Conservation (phyloP, 2,329 filamentous ascomycete species). For the Monilinia fructigena region DNA sequence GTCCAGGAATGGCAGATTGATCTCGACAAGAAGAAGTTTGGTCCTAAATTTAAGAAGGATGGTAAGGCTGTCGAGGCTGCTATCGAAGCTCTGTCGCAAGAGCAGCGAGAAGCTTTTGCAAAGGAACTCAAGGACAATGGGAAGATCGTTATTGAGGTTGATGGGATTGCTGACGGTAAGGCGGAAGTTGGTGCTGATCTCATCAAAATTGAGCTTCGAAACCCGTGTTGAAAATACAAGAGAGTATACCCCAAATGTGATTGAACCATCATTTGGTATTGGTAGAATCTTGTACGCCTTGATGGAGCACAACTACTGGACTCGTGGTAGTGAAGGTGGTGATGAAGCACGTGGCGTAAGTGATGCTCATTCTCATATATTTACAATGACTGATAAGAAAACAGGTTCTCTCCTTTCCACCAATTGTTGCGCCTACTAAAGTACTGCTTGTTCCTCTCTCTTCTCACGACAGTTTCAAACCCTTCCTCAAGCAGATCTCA, state of each 20-base stretch:
- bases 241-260: constrained; percentile 93
- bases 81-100: constrained; percentile 67
- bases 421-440: constrained; percentile 86
- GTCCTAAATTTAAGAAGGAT: constrained; percentile 93
- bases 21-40: constrained; percentile 93
- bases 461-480: constrained; percentile 74
- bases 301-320: constrained; percentile 96
- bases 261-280: constrained; percentile 97
- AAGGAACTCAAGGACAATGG: constrained; percentile 70
- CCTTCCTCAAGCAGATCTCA: constrained; percentile 71
- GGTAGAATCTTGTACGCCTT: constrained; percentile 90
- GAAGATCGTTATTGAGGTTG: constrained; percentile 75
- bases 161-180: constrained; percentile 64
- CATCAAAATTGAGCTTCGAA: constrained; percentile 76
- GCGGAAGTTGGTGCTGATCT: constrained; percentile 78
- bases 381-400: constrained; percentile 24
- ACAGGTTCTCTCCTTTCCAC: constrained; percentile 72
- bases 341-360: constrained; percentile 85
- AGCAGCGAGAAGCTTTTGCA: constrained; percentile 75
- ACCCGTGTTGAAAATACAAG: constrained; percentile 79
- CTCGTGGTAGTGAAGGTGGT: constrained; percentile 64
- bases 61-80: constrained; percentile 81
- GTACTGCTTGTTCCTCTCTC: constrained; percentile 90
- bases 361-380: constrained; percentile 35
- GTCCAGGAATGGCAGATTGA: constrained; percentile 87